These are phyloP conservation scores for Pyricularia pennisetigena DNA, from an alignment of 2,329 filamentous ascomycete species.

Conservation along the genomic window DNA sequence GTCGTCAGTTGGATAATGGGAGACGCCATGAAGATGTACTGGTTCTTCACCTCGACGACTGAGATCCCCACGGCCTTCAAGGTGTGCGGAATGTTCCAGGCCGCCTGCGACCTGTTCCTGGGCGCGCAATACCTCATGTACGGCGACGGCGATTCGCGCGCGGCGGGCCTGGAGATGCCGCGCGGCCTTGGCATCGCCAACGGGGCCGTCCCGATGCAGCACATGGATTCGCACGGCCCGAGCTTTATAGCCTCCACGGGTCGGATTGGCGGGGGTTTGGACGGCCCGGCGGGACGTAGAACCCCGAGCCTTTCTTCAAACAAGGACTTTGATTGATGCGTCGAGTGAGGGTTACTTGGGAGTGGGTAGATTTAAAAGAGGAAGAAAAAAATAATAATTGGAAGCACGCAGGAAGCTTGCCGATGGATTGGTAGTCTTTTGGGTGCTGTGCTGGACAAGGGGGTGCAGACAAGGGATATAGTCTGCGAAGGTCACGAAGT, in stretches of 20 bases:
- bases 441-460: neutral
- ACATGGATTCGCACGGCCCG: neutral
- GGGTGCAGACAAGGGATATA: neutral
- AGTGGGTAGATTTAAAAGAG: too few species aligned
- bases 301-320: slow-evolving; percentile 14
- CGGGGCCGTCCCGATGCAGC: neutral
- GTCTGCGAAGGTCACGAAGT: slow-evolving; percentile 18
- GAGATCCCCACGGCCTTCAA: slow-evolving; percentile 73
- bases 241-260: slow-evolving; percentile 19
- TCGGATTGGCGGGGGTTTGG: slow-evolving; percentile 22
- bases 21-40: slow-evolving; percentile 80
- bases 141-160: slow-evolving; percentile 35
- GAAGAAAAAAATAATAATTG: neutral
- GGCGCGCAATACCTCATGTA: slow-evolving; percentile 68
- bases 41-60: slow-evolving; percentile 65
- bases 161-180: slow-evolving; percentile 12
- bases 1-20: slow-evolving; percentile 70
- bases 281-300: slow-evolving; percentile 28
- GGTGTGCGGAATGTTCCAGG: slow-evolving; percentile 73
- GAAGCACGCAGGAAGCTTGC: neutral
- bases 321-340: slow-evolving; percentile 1
- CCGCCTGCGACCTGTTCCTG: slow-evolving; percentile 63
- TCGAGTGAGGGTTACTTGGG: neutral
- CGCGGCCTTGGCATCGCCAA: slow-evolving; percentile 6
- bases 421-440: neutral